Evolutionary conservation across 2,329 filamentous ascomycete genomes (phyloP).

Genomic region (Colletotrichum coccodes): DNA sequence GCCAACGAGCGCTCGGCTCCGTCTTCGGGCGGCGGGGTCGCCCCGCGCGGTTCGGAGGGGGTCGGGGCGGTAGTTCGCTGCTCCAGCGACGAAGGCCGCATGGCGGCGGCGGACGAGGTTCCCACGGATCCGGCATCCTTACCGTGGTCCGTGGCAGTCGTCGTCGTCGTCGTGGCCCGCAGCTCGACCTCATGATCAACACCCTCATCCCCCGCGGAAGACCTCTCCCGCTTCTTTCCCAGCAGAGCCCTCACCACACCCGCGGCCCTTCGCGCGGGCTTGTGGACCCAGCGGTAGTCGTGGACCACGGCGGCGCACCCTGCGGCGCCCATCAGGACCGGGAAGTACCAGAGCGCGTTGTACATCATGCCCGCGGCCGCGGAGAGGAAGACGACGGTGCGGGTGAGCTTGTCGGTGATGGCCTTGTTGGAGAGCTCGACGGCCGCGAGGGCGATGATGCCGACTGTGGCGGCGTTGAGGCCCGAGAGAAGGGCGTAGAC

Average conservation of each 20-base stretch:
- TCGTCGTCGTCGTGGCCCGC: background rate
- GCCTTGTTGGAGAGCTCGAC: slow-evolving; percentile 71
- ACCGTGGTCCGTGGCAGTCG: background rate
- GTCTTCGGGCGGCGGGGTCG: background rate
- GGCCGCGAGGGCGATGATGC: slow-evolving; percentile 73
- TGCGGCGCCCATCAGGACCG: slow-evolving; percentile 64
- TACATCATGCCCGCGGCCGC: slow-evolving; percentile 72
- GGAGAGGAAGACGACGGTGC: slow-evolving; percentile 68
- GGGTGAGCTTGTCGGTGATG: slow-evolving; percentile 68
- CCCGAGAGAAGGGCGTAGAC: slow-evolving; percentile 74
- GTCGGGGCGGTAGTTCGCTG: background rate
- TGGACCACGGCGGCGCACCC: slow-evolving; percentile 62
- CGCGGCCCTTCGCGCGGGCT: slow-evolving; percentile 39
- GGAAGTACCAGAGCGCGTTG: slow-evolving; percentile 76
- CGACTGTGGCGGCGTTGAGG: slow-evolving; percentile 73
- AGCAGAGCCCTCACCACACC: slow-evolving; percentile 1
- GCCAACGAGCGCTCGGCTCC: slow-evolving; percentile 12
- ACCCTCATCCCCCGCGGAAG: background rate
- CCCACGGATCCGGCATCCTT: background rate
- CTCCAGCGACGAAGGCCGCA: background rate
- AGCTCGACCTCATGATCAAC: background rate
- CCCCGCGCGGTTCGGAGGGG: background rate
- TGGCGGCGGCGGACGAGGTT: background rate
- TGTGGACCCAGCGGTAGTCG: slow-evolving; percentile 61
- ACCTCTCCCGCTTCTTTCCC: slow-evolving; percentile 1